Evolutionary conservation across 2,329 filamentous ascomycete species (phyloP), one percentile per base, ranked within the genome.

Genomic region (Aquanectria penicillioides): DNA sequence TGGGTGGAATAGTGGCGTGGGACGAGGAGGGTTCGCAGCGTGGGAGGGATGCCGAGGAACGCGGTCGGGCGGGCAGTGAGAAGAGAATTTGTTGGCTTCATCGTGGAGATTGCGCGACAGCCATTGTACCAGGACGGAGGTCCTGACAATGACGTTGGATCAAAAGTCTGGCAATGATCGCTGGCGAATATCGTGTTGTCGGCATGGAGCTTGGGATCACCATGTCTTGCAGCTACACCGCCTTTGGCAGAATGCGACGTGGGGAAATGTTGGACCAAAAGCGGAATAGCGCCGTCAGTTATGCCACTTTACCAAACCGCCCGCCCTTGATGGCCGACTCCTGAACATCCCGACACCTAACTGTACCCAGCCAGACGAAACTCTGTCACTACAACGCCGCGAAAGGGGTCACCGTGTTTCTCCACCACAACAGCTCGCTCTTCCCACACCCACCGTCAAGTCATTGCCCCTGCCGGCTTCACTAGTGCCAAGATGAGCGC

Each of bases 1-100:
- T 89, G 81, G 38, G 86, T 88, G 59, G 88, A 84, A 77, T 89
- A 90, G 47, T 76, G 73, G 69, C 86, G 82, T 61, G 75, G 74
- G 28, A 74, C 63, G 37, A 80, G 57, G 34, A 79, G 64, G 31
- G 75, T 74, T 56, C 77, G 75, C 47, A 79, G 62, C 37, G 69
- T 69, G 43, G 71, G 67, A 38, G 66, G 57, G 59, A 61, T 36
- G 50, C 66, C 61, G 59, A 74, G 58, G 64, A 63, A 66, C 43
- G 70, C 64, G 61, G 71, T 69, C 25, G 67, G 73, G 62, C 74
- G 76, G 73, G 73, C 72, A 57, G 70, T 71, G 55, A 68, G 73
- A 61, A 75, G 74, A 66, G 75, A 68, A 65, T 70, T 75, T 61
- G 68, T 72, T 56, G 77, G 74, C 71, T 81, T 84, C 79, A 83